Evolutionary conservation across 176 grass and related monocot genomes (phyloP), one percentile per base, ranked within the genome.

Genomic region (Eremochloa ophiuroides): DNA sequence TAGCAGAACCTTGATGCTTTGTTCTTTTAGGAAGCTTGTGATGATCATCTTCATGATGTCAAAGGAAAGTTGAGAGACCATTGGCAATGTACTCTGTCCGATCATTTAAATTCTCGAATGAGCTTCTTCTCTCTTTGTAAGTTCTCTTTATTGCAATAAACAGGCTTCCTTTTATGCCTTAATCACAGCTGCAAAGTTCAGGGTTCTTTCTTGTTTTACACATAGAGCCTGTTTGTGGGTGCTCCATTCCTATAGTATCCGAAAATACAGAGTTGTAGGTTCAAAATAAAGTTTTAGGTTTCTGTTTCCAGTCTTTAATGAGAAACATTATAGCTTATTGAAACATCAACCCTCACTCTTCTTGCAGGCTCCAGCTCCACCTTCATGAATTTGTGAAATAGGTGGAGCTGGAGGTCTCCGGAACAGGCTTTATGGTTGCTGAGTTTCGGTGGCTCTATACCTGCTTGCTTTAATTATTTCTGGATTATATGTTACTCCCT

Each of bases 111-210:
- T 87, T 87, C 86, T 79, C 85, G 71, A 76, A 71, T 88, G 73
- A 78, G 62, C 68, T 91, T 91, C 62, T 91, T 91, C 72, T 88
- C 88, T 73, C 89, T 94, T 62, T 94, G 92, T 94, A 86, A 89
- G 88, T 87, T 40, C 11, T 72, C 38, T 69, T 73, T 62, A 30
- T 55, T 75, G 71, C 29, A 22, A 47, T 67, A 75, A 59, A 47
- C 9, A 69, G 0, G 18, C 14, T 65, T 44, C 23, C 38, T 44
- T 71, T 12, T 47, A 10, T 75, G 42, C 43, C 38, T 75, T 66
- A 7, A 31, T 67, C 62, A 18, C 66, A 53, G 28, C 28, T 53
- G 26, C 1, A 0, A 56, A 66, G 62, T 29, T 50, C 40, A 48
- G 35, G 18, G 10, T 74, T 74, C 46, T 74, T 74, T 73, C 69